These are phyloP conservation scores for Aspergillaceae sp. DNA, from an alignment of 2,329 filamentous ascomycete species.

Conservation along the genomic window DNA sequence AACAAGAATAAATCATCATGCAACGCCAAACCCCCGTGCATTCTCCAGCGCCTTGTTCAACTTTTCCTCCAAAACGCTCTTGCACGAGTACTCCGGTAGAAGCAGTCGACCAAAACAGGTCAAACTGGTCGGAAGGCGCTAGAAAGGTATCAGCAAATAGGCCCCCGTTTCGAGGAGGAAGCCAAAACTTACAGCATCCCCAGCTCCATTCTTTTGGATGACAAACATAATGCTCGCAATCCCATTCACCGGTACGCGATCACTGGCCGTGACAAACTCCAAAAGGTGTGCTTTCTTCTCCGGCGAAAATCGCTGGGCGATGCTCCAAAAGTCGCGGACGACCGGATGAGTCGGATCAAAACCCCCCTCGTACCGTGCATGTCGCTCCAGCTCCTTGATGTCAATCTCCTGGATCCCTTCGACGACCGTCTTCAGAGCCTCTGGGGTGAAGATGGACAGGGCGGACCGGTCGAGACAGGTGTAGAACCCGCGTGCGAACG, in stretches of 20 bases:
- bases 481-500: constrained; percentile 74
- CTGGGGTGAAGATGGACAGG: constrained; percentile 61
- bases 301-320: constrained; percentile 57
- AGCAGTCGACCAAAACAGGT: constrained; percentile 89
- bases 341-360: constrained; percentile 63
- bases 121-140: constrained; percentile 68
- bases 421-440: constrained; percentile 65
- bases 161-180: not conserved
- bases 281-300: constrained; percentile 67
- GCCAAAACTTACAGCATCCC: constrained; percentile 38
- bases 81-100: constrained; percentile 70
- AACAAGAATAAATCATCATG: constrained; percentile 33
- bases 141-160: constrained; percentile 8
- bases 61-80: constrained; percentile 62
- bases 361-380: constrained; percentile 68
- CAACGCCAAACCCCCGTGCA: constrained; percentile 79
- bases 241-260: constrained; percentile 81
- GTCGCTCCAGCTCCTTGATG: constrained; percentile 59
- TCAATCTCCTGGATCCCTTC: constrained; percentile 80
- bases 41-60: constrained; percentile 82
- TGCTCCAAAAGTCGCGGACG: constrained; percentile 73
- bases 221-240: constrained; percentile 74
- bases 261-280: constrained; percentile 91
- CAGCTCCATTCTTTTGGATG: constrained; percentile 67
- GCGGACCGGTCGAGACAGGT: constrained; percentile 63